A percentile compares a stretch with the other conserved stretches of the same genome.
These are phyloP conservation scores for Chamaecyparis obtusa DNA, from an alignment of 75 land plant species.

Conservation along the genomic window DNA sequence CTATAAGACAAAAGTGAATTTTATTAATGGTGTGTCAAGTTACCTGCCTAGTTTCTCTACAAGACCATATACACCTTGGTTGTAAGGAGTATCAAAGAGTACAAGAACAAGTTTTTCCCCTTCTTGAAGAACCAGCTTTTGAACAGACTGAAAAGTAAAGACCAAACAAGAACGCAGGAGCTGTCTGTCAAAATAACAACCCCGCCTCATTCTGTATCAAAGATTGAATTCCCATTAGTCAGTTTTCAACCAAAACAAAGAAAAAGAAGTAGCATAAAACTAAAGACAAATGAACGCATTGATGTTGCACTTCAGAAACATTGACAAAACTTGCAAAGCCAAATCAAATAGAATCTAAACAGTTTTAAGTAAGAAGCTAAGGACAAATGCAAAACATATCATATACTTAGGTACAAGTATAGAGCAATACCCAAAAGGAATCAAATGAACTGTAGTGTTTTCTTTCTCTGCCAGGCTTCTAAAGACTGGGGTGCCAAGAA, in stretches of 20 bases:
- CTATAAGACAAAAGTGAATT: background rate
- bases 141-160: constrained; percentile 77
- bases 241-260: background rate
- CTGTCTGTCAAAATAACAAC: constrained; percentile 42
- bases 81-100: constrained; percentile 83
- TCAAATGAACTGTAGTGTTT: constrained; percentile 15
- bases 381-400: background rate
- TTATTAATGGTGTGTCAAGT: background rate
- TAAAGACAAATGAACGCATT: background rate
- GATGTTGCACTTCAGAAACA: background rate
- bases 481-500: constrained; percentile 42
- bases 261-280: background rate
- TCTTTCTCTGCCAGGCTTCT: constrained; percentile 10
- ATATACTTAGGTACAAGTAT: background rate
- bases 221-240: background rate
- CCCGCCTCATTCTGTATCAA: constrained; percentile 29
- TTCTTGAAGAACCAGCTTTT: constrained; percentile 93
- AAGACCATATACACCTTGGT: constrained; percentile 96
- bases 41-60: constrained; percentile 89
- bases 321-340: background rate
- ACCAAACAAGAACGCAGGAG: constrained; percentile 55
- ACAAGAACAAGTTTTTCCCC: constrained; percentile 95
- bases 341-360: background rate
- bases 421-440: constrained; percentile 58
- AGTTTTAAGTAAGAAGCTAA: background rate